Percentiles rank a stretch among this genome's conserved stretches.
These are phyloP conservation scores for Trichosporon sp. DNA, from an alignment of 1,284 basidiomycete species.

Conservation along the genomic window DNA sequence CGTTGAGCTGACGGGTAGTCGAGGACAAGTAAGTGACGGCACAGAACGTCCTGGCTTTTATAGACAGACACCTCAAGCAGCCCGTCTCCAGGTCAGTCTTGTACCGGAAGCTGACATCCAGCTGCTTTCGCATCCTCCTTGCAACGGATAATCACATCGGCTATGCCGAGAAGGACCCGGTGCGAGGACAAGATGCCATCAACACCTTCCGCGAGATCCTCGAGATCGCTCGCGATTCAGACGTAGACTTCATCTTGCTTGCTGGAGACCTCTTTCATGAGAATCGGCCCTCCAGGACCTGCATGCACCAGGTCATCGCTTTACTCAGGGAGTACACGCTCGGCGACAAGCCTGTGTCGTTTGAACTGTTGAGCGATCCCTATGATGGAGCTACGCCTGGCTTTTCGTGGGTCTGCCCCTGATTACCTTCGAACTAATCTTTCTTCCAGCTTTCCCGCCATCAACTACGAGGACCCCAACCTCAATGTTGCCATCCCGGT, in stretches of 20 bases:
- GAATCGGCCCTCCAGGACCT: constrained; percentile 86
- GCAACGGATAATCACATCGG: constrained; percentile 96
- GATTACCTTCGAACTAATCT: too few relatives aligned
- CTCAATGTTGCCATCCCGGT: constrained; percentile 91
- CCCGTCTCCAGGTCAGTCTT: background rate
- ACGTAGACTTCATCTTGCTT: constrained; percentile 89
- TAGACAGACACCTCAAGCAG: background rate
- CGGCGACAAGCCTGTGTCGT: constrained; percentile 74
- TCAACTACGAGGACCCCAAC: constrained; percentile 97
- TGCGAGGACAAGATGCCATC: constrained; percentile 90
- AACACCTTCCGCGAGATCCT: constrained; percentile 93
- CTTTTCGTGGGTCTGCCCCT: constrained; percentile 73
- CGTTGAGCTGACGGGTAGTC: constrained; percentile 1
- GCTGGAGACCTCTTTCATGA: constrained; percentile 98
- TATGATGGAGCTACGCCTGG: constrained; percentile 77
- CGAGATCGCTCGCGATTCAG: constrained; percentile 77
- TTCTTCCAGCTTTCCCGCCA: constrained; percentile 72
- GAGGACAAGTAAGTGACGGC: constrained; percentile 6
- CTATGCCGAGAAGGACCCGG: constrained; percentile 87
- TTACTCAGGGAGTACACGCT: constrained; percentile 85
- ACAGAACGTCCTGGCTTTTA: background rate
- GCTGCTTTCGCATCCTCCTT: constrained; percentile 68
- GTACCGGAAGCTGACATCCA: constrained; percentile 10
- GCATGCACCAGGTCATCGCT: constrained; percentile 80
- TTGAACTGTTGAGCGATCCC: constrained; percentile 89